Evolutionary conservation across 148 eudicot species (phyloP).

Genomic region (Vaccinium vitisidaea): DNA sequence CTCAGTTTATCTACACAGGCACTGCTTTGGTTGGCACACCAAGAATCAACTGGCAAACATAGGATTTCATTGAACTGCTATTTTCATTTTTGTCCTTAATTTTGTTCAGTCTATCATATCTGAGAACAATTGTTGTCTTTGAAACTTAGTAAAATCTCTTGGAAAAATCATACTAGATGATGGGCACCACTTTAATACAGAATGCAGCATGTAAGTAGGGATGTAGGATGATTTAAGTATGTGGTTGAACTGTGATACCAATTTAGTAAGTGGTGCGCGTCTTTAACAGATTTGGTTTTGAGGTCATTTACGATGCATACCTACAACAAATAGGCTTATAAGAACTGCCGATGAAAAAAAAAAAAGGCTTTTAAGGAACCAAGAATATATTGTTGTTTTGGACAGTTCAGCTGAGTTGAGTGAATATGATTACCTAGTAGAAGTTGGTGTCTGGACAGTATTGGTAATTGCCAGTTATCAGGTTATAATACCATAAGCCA

Average conservation of each 20-base stretch:
- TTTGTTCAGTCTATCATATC: background rate
- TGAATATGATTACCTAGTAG: background rate
- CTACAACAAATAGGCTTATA: background rate
- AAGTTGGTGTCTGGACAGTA: background rate
- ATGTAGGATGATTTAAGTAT: background rate
- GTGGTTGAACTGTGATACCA: background rate
- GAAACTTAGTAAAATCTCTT: background rate
- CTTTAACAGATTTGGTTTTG: background rate
- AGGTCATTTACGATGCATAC: background rate
- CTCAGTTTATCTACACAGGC: background rate
- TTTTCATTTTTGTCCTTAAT: background rate
- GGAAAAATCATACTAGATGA: background rate
- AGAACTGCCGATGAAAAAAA: background rate
- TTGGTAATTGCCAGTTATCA: background rate
- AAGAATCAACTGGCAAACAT: background rate
- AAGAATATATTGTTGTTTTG: background rate
- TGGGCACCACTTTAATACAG: background rate
- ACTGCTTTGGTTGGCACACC: background rate
- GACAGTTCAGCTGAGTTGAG: background rate
- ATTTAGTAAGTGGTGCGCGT: background rate
- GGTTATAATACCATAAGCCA: background rate
- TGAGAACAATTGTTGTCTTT: constrained; percentile 1
- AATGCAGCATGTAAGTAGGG: background rate
- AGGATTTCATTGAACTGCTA: background rate
- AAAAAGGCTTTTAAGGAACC: background rate